These are phyloP conservation scores for Strobilomyces confusus DNA, from an alignment of 768 basidiomycete species.

Conservation along the genomic window DNA sequence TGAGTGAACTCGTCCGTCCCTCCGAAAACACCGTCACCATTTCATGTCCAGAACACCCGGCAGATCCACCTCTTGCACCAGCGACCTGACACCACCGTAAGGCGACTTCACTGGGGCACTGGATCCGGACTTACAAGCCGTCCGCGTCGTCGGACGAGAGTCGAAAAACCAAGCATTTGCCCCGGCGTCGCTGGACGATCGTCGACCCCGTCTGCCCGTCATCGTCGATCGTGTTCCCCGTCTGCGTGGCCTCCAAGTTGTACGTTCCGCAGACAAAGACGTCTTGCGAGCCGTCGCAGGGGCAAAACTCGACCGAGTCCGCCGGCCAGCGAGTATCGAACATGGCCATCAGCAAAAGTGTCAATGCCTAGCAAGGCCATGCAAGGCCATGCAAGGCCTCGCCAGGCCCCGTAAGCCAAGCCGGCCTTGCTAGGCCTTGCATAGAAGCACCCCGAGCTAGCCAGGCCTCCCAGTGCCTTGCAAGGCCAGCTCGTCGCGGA, in stretches of 20 bases:
- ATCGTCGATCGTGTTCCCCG: background rate
- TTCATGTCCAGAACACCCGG: constrained; percentile 93
- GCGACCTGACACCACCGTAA: constrained; percentile 35
- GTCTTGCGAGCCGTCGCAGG: constrained; percentile 51
- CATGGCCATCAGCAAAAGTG: too few relatives aligned
- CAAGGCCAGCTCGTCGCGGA: too few relatives aligned
- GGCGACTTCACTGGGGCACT: background rate
- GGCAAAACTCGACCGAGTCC: constrained; percentile 90
- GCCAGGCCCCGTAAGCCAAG: too few relatives aligned
- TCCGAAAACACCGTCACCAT: constrained; percentile 55
- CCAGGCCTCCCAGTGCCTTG: too few relatives aligned
- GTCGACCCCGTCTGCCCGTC: constrained; percentile 4
- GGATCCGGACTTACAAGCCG: constrained; percentile 33
- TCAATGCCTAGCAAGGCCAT: too few relatives aligned
- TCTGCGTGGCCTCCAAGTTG: constrained; percentile 51
- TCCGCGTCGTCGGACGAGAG: constrained; percentile 32
- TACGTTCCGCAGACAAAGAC: constrained; percentile 92
- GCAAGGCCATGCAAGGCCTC: too few relatives aligned
- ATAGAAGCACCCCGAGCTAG: too few relatives aligned
- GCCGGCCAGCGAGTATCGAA: constrained; percentile 80
- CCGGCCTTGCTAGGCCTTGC: too few relatives aligned
- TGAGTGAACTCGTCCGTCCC: background rate
- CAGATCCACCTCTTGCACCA: constrained; percentile 64
- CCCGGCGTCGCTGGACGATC: constrained; percentile 45
- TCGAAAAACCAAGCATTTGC: constrained; percentile 71